Conservation (phyloP, 2,329 filamentous ascomycete species). For the Microcyclosporella mali region DNA sequence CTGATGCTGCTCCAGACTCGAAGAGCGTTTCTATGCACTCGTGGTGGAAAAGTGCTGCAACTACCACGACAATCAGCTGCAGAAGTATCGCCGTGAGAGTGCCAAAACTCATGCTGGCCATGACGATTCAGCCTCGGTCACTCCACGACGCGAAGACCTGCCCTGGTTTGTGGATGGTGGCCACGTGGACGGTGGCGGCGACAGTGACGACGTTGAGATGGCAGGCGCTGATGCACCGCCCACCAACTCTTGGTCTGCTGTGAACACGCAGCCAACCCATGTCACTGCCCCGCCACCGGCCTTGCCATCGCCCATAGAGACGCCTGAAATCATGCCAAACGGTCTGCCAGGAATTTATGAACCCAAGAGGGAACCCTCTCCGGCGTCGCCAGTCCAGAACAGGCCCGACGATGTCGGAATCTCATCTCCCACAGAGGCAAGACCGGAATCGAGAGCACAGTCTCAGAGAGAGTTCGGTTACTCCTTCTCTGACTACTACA, state of each 20-base stretch:
- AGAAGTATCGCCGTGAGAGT: slow-evolving; percentile 3
- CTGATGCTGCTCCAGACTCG: slow-evolving; percentile 3
- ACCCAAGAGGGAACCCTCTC: too few species aligned
- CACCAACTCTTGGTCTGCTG: neutral
- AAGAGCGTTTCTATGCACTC: slow-evolving; percentile 8
- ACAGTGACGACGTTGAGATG: neutral
- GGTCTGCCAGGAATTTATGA: neutral
- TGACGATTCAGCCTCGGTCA: neutral
- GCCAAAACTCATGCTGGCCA: neutral
- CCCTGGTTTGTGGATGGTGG: neutral
- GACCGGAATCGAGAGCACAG: too few species aligned
- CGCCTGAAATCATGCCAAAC: neutral
- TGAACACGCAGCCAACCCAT: neutral
- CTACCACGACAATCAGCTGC: slow-evolving; percentile 12
- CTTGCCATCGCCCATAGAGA: neutral
- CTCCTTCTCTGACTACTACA: too few species aligned
- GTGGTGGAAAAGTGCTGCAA: slow-evolving; percentile 14
- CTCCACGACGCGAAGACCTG: neutral
- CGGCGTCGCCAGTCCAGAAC: too few species aligned
- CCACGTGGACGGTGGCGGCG: neutral
- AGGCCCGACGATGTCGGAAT: too few species aligned
- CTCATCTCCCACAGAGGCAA: too few species aligned
- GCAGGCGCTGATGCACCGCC: neutral
- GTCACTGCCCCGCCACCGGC: neutral
- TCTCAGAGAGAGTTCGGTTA: too few species aligned